A percentile compares a stretch with the other conserved stretches of the same genome.
Evolutionary conservation across 768 basidiomycete genomes (phyloP).

Genomic region (Psilocybe cyanescens): DNA sequence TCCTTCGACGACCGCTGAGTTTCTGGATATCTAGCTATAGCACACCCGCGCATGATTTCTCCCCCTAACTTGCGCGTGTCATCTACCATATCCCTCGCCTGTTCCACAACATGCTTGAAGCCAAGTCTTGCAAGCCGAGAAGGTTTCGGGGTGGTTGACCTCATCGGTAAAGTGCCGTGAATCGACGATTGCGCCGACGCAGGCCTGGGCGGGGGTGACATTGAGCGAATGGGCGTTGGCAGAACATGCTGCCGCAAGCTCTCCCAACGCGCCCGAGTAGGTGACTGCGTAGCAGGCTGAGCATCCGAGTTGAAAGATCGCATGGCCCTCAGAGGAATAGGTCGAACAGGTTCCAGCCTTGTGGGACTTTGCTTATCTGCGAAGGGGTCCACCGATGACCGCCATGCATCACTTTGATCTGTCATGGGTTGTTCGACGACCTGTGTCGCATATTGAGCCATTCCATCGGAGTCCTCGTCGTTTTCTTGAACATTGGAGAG

Average conservation of each 20-base stretch:
- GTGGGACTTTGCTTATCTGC: conserved; percentile 13
- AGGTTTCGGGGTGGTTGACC: conserved; percentile 46
- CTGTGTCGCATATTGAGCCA: conserved; percentile 5
- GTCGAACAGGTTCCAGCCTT: conserved; percentile 23
- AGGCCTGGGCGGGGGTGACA: conserved; percentile 31
- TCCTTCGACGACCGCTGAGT: conserved; percentile 22
- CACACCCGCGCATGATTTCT: conserved; percentile 61
- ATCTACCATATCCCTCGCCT: conserved; percentile 55
- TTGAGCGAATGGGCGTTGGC: conserved; percentile 29
- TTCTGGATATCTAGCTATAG: conserved; percentile 53
- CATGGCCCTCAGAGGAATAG: conserved; percentile 15
- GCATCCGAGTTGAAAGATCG: conserved; percentile 43
- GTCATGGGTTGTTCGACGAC: conserved; percentile 1
- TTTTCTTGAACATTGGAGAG: conserved; percentile 23
- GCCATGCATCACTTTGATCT: not conserved
- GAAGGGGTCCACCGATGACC: conserved; percentile 4
- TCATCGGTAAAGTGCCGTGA: conserved; percentile 16
- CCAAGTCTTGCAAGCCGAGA: conserved; percentile 56
- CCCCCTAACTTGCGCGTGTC: conserved; percentile 54
- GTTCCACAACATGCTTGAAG: conserved; percentile 69
- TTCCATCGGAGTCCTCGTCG: conserved; percentile 13
- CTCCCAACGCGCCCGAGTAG: conserved; percentile 54
- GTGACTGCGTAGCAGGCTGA: conserved; percentile 36
- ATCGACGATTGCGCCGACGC: conserved; percentile 29
- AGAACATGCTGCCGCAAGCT: conserved; percentile 58